Base-by-base conservation (phyloP, 495 filamentous ascomycete species). In the Symbiotaphrina buchneri region DNA sequence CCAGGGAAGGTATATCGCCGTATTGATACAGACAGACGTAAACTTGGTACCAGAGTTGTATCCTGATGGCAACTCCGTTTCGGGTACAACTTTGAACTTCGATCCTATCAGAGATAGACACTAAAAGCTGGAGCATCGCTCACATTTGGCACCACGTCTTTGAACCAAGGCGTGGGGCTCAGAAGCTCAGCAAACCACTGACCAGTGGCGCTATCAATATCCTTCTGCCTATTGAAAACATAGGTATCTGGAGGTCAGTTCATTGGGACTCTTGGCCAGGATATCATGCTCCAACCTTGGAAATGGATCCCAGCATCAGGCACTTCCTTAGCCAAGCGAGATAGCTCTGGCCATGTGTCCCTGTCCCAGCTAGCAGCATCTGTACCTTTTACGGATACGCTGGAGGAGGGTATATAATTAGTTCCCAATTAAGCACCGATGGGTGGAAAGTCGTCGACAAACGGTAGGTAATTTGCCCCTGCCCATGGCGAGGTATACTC, bases 401-500 rank as follows among this genome's bases (percentile, higher is more conserved):
- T 71, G 27, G 6, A 27, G 11, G 3, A 13, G 15, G 1, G 15
- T 8, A 30, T 30, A 2, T 14, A 16, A 30, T 11, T 30, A 30
- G 18, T 14, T 26, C 24, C 24, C n/a, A 1, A 10, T 10, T 13
- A 10, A 13, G 3, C 24, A 10, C 14, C n/a, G 14, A 26, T 13
- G 24, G 14, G 24, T 13, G 24, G n/a, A 13, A 25, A 8, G 8
- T 25, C 13, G 23, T 8, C 8, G 19, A 46, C 62, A 21, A 54
- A 90, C 80, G 87, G 87, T 38, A 87, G 42, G 37, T 74, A 84
- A 47, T 94, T 92, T 22, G 87, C 90, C 29, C 90, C 87, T 15
- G 87, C 87, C 76, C 80, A 93, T 0, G 87, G 87, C 11, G 79
- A 90, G 2, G 81, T 72, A 48, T 95, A 97, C 65, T 95, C 83